Base-by-base conservation (phyloP, 495 filamentous ascomycete species). In the Podospora conica region DNA sequence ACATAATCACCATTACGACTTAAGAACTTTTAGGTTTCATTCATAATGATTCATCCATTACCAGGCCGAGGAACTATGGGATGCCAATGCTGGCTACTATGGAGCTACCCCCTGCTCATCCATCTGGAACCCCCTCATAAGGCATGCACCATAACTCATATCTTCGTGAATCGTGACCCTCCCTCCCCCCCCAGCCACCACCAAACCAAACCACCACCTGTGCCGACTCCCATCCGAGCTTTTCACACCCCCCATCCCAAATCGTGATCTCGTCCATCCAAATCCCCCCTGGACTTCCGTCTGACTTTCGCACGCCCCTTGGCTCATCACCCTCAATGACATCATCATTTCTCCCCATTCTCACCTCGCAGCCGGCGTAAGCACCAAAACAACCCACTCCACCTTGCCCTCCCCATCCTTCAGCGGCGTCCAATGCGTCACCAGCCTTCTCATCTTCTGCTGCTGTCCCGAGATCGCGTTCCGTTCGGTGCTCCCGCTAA, bases 381-480 rank as follows among this genome's bases (percentile, higher is more conserved):
- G 66, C 20, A 78, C 67, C 61, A 85, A 62, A 57, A 86, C 78
- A 48, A 84, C 77, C 71, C 77, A 83, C 20, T 63, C 75, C 20
- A 84, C 75, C 27, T 64, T 64, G 0, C 82, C 83, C 18, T 79
- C 70, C 11, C 72, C 81, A 69, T 85, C 80, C 71, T 82, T 85
- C 69, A 83, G 66, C 23, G 84, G 83, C 63, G 82, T 81, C 84
- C 84, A 86, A 68, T 83, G 81, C 24, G 75, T 79, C n/a, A 81
- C 76, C 58, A 84, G 73, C 71, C 72, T 76, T 66, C 79, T 79
- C 66, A 76, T 70, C 67, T 68, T 75, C 20, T n/a, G n/a, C n/a
- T n/a, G n/a, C 33, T 18, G 1, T n/a, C 60, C 63, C 33, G 28
- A 67, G n/a, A 75, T 68, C 0, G 68, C 60, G 18, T 73, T 76